Evolutionary conservation across 768 basidiomycete species (phyloP).

Genomic region (Saitozyma podzolica): DNA sequence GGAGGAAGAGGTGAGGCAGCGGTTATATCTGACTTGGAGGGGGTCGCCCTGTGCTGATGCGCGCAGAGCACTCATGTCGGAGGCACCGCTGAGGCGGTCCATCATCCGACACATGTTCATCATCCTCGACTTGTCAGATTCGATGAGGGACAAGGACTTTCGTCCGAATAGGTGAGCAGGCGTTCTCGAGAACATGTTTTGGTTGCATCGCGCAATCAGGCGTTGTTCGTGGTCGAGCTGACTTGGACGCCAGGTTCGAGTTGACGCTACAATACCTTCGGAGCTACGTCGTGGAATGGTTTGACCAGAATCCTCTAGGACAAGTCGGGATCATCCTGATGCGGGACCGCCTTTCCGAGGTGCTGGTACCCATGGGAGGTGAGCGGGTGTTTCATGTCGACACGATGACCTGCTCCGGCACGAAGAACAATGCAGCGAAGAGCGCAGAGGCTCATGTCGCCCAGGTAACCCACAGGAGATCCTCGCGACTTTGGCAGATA

Average conservation of each 20-base stretch:
- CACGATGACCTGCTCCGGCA: no score
- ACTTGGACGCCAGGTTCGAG: constrained; percentile 64
- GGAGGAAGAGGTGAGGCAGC: constrained; percentile 70
- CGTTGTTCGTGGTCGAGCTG: no score
- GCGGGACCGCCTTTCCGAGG: constrained; percentile 85
- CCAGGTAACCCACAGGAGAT: constrained; percentile 95
- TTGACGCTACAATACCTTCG: constrained; percentile 84
- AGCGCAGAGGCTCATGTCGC: no score
- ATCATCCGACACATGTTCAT: constrained; percentile 95
- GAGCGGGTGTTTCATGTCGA: constrained; percentile 33
- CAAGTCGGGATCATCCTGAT: constrained; percentile 95
- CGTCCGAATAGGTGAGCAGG: constrained; percentile 64
- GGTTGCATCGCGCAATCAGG: background rate
- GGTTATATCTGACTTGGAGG: background rate
- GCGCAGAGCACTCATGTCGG: constrained; percentile 39
- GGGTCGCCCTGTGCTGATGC: background rate
- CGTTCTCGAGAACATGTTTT: background rate
- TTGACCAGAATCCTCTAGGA: constrained; percentile 97
- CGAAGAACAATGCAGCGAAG: no score
- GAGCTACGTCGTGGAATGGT: constrained; percentile 94
- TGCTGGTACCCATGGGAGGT: constrained; percentile 92
- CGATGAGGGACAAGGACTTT: constrained; percentile 96
- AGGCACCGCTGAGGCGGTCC: constrained; percentile 83
- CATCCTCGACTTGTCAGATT: constrained; percentile 82
- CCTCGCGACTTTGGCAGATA: constrained; percentile 76